Conservation (phyloP, 805 yeast species). For the Schwanniomyces occidentalis region DNA sequence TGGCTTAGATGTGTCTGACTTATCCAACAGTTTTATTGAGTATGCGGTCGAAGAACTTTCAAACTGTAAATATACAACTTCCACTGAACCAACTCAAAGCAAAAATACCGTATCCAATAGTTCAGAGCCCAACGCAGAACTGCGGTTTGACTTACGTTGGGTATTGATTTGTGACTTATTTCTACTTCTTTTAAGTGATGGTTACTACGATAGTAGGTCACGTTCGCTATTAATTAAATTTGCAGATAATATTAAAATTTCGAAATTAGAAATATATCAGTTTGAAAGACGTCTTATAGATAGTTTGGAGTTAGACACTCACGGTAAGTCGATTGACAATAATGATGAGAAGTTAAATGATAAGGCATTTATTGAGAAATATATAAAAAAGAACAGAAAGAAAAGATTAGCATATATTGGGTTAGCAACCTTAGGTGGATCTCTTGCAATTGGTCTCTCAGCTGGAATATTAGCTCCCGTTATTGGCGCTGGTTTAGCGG, state of each 20-base stretch:
- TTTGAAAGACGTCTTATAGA: slow-evolving; percentile 91
- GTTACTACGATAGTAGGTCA: slow-evolving; percentile 87
- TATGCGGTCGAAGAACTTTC: slow-evolving; percentile 5
- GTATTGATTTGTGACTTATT: slow-evolving; percentile 90
- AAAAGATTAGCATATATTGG: slow-evolving; percentile 85
- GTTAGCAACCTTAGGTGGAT: slow-evolving; percentile 94
- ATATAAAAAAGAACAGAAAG: slow-evolving; percentile 64
- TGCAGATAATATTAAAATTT: slow-evolving; percentile 59
- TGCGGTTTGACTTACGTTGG: slow-evolving; percentile 74
- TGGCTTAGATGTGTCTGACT: slow-evolving; percentile 74
- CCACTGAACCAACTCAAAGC: too few relatives aligned
- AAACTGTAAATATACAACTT: too few relatives aligned
- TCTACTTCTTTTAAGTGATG: slow-evolving; percentile 74
- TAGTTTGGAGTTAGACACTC: slow-evolving; percentile 77
- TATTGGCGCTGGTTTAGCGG: slow-evolving; percentile 97
- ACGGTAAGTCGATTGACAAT: slow-evolving; percentile 49
- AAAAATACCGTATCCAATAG: slow-evolving; percentile 2
- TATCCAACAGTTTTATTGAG: slow-evolving; percentile 57
- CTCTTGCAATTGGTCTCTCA: slow-evolving; percentile 87
- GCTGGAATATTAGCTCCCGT: slow-evolving; percentile 97
- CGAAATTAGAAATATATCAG: slow-evolving; percentile 71
- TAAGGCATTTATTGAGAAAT: slow-evolving; percentile 68
- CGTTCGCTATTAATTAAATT: slow-evolving; percentile 73
- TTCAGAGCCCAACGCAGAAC: not conserved
- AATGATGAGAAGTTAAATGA: slow-evolving; percentile 75